Base-by-base conservation (phyloP, 495 filamentous ascomycete genomes). In the Pyrenula aspistea region DNA sequence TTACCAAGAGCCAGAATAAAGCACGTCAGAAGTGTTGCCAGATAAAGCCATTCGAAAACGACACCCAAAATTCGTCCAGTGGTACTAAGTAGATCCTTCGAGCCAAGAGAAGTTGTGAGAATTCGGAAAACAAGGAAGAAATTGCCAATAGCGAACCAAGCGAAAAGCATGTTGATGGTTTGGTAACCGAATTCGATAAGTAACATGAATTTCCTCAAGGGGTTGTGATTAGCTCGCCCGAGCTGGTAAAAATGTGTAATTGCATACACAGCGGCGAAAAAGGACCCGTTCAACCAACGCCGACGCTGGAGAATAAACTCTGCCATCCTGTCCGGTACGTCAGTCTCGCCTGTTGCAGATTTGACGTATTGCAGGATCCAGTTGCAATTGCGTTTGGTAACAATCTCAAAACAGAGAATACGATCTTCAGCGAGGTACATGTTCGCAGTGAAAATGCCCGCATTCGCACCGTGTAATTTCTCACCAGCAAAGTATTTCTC, bases 391-490 rank as follows among this genome's bases (percentile, higher is more conserved):
- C 94, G 83, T 72, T 99, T 99, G 21, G 91, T 85, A 53, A 99
- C 94, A 49, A 99, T 87, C 72, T 99, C 94, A 73, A 96, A 99
- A 70, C 94, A 99, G 36, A 99, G 83, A 64, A 99, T 99, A 73
- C 94, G 89, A 81, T 99, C 94, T 69, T 99, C 94, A 48, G 94
- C 94, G 57, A 99, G 81, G 66, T 99, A 99, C 94, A 99, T 99
- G 69, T 99, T 99, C 60, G 94, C 91, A 10, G 90, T 95, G 76
- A 99, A 97, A 62, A 97, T 94, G 67, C 91, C 94, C 2, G 94
- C 94, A 61, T 93, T 91, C 47, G 84, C 80, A 66, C 93, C 94
- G 67, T 99, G 93, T 77, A 99, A 88, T 72, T 92, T 97, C 72
- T 99, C 94, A 60, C 94, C 94, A 31, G 88, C 82, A 72, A 97